A percentile compares a stretch with the other conserved stretches of the same genome.
Evolutionary conservation across 2,329 filamentous ascomycete genomes (phyloP).

Genomic region (Leptographium lundbergii): DNA sequence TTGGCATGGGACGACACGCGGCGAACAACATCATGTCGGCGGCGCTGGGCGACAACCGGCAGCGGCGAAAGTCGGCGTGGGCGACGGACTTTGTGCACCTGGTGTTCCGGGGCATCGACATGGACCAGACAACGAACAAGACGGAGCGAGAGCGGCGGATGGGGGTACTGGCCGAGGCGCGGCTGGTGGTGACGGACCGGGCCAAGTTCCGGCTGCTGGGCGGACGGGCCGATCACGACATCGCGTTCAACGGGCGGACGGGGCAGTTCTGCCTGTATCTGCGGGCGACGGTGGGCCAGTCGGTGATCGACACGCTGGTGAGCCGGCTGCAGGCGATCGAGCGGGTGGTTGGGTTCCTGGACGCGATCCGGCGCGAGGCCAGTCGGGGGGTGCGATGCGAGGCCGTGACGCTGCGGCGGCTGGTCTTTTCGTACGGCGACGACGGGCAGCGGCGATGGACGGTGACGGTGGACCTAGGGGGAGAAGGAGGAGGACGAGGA

Average conservation of each 20-base stretch:
- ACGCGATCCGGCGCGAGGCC: slow-evolving; percentile 46
- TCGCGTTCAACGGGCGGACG: slow-evolving; percentile 44
- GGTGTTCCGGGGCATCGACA: slow-evolving; percentile 36
- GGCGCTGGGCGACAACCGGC: neutral
- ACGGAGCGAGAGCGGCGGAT: slow-evolving; percentile 13
- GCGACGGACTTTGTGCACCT: slow-evolving; percentile 46
- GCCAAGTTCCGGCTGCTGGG: slow-evolving; percentile 41
- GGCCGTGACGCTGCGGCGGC: slow-evolving; percentile 45
- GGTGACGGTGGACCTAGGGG: slow-evolving; percentile 42
- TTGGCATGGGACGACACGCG: neutral
- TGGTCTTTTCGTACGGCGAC: slow-evolving; percentile 55
- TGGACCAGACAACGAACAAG: slow-evolving; percentile 17
- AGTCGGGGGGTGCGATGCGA: slow-evolving; percentile 40
- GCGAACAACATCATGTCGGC: neutral
- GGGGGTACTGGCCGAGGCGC: slow-evolving; percentile 35
- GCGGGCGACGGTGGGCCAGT: slow-evolving; percentile 42
- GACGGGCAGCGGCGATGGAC: slow-evolving; percentile 26
- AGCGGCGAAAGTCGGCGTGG: slow-evolving; percentile 26
- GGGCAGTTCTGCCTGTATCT: slow-evolving; percentile 54
- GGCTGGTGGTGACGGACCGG: slow-evolving; percentile 41
- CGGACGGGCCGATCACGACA: slow-evolving; percentile 43
- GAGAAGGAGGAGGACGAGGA: neutral
- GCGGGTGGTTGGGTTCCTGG: slow-evolving; percentile 56
- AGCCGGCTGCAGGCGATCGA: slow-evolving; percentile 53
- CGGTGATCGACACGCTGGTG: slow-evolving; percentile 45